A percentile compares a stretch with the other conserved stretches of the same genome.
Conservation (phyloP, 345 rosid species). For the Raphanus raphanistrum region DNA sequence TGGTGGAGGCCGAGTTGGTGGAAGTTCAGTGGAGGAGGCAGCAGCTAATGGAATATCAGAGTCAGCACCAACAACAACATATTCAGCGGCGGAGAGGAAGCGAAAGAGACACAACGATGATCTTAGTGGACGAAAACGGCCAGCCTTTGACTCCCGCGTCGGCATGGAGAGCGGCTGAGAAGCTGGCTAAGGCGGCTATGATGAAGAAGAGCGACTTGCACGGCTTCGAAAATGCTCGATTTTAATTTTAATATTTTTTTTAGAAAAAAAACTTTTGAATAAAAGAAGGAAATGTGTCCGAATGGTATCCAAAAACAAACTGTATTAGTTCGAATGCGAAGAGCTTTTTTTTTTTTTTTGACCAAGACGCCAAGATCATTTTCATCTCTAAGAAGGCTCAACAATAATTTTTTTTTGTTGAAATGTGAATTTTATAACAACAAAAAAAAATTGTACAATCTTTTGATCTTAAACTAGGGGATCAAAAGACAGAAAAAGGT, state of each 20-base stretch:
- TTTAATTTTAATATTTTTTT: constrained; percentile 40
- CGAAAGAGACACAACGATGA: constrained; percentile 38
- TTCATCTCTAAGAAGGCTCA: no score
- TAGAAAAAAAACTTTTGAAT: not conserved
- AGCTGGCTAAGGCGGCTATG: constrained; percentile 78
- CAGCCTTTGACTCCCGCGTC: constrained; percentile 84
- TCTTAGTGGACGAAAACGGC: constrained; percentile 61
- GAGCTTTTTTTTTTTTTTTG: no score
- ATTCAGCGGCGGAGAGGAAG: constrained; percentile 29
- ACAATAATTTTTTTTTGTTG: no score
- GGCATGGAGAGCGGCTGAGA: constrained; percentile 96
- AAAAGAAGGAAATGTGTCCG: not conserved
- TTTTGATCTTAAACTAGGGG: no score
- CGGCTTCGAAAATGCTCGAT: constrained; percentile 96
- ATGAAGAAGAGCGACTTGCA: constrained; percentile 91
- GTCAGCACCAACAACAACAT: constrained; percentile 30
- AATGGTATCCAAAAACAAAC: not conserved
- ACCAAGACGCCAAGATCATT: no score
- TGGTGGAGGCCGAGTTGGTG: constrained; percentile 63
- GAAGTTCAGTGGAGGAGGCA: constrained; percentile 65
- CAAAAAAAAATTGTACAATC: no score
- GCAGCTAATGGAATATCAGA: constrained; percentile 37
- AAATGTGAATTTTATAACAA: no score
- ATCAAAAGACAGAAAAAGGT: no score
- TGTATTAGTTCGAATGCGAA: no score